phyloP scores from a whole-genome alignment of 139 green algal genomes.

The Medakamo hakoo region DNA sequence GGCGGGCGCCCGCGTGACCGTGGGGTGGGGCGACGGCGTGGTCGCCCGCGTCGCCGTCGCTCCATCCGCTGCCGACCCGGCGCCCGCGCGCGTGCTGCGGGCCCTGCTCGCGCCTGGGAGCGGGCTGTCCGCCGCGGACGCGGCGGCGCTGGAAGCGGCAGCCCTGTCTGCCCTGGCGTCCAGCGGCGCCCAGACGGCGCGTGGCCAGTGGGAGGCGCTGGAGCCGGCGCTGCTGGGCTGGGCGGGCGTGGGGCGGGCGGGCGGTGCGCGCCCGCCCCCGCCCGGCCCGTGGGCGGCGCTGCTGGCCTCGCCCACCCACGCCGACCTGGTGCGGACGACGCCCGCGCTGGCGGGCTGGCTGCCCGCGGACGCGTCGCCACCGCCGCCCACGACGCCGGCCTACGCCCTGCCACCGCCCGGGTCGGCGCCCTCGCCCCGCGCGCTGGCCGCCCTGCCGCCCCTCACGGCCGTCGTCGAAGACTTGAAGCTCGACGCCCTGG shows the following conservation, averaged over 20 bases:
- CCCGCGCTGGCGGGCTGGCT: not conserved
- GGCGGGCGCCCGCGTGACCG: too few species aligned
- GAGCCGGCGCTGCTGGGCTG: not conserved
- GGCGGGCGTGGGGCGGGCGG: not conserved
- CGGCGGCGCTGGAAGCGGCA: not conserved
- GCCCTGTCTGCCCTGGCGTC: not conserved
- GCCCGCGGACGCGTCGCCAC: not conserved
- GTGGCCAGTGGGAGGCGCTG: not conserved
- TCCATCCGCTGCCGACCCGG: not conserved
- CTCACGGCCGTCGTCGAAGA: not conserved
- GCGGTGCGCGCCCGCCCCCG: too few species aligned
- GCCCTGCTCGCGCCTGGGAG: not conserved
- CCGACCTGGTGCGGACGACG: not conserved
- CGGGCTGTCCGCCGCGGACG: not conserved
- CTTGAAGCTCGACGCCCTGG: not conserved
- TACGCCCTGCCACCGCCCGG: not conserved
- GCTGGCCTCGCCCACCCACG: not conserved
- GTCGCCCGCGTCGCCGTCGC: not conserved
- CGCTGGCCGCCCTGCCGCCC: not conserved
- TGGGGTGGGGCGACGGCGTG: not conserved
- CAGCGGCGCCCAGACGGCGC: not conserved
- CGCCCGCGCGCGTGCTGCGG: too few species aligned
- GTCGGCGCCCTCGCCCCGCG: too few species aligned
- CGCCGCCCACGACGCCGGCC: too few species aligned
- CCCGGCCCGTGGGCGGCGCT: not conserved